Evolutionary conservation across 257 asterid species (phyloP), one percentile per base, ranked within the genome.

Genomic region (Paulownia fortunei): DNA sequence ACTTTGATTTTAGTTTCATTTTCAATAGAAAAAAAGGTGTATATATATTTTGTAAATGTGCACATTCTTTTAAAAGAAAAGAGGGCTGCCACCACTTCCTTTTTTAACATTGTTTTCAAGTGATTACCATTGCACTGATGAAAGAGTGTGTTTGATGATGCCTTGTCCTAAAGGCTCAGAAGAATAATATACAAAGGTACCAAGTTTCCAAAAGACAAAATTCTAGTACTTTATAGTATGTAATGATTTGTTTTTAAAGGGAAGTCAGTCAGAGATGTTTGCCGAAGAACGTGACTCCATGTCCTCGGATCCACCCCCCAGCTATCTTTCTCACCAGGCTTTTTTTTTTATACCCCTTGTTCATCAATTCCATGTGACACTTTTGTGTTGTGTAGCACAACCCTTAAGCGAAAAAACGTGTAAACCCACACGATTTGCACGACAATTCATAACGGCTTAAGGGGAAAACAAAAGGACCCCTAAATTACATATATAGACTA

Each of bases 311-410:
- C 27, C 60, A 19, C n/a, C n/a, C 55, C 55, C 49, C 18, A 2
- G 1, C n/a, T 12, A 13, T 47, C 6, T 47, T 16, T 3, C 55
- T 47, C 19, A 47, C 60, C 60, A 54, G 60, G n/a, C n/a, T n/a
- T n/a, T n/a, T 54, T 54, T 18, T 6, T 18, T n/a, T 54, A 18
- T n/a, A 18, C 11, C 26, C 8, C 2, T 52, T 21, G 11, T 27
- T 60, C 67, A 60, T 13, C 42, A 30, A 27, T 60, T 30, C 67
- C 67, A 60, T 30, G 67, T 60, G 67, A 60, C 42, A 59, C 67
- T 26, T 5, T 58, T 26, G 60, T 19, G 26, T 47, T 19, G 32
- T 19, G 15, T 23, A 56, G 13, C 30, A 10, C 15, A 56, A 10
- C 32, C 34, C 26, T 2, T 56, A 2, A 19, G 6, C 8, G 26